Base-by-base conservation (phyloP, 2,329 filamentous ascomycete species). In the Apiospora aurea region DNA sequence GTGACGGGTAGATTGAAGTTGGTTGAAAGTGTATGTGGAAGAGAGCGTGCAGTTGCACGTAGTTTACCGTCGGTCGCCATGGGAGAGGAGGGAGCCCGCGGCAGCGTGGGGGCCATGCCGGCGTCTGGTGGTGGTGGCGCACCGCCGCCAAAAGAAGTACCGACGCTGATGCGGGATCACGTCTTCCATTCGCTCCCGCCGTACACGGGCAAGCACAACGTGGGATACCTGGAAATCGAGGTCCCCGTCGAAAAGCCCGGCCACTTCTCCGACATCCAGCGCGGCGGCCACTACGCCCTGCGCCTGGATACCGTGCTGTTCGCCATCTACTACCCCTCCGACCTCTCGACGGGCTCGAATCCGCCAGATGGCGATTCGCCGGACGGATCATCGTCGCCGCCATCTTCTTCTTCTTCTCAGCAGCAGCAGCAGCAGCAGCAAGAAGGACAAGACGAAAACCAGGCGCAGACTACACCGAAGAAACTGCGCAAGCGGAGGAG, bases 311-410 rank as follows among this genome's bases (percentile, higher is more conserved):
- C 57, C 4, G 57, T 64, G 21, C 57, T 64, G 29, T 64, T 64
- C 34, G 57, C 57, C 34, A 41, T 64, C 4, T 64, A 64, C 57
- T 64, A 64, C 34, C 57, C 57, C 18, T 34, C 57, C 18, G 57
- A 64, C 5, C 57, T 64, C 16, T 61, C 53, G 16, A 34, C 29
- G 16, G 53, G 26, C 53, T 61, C 29, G 53, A 61, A 14, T 10
- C 26, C 53, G 1, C 53, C 53, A 5, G 16, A 34, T 64, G 29
- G 16, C 41, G 29, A 21, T 13, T 13, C 18, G 57, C 57, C 18
- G 29, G 57, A 13, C 34, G 57, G 29, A 8, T 14, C 34, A 14
- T 38, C 57, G 16, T 21, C 53, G 18, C 8, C 26, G 0, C 5
- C 53, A 4, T 10, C 53, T 21, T 38, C 53, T 10, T 61, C 53